Base-by-base conservation (phyloP, 371 early-diverging fungal genomes). In the Umbelopsis sp. region DNA sequence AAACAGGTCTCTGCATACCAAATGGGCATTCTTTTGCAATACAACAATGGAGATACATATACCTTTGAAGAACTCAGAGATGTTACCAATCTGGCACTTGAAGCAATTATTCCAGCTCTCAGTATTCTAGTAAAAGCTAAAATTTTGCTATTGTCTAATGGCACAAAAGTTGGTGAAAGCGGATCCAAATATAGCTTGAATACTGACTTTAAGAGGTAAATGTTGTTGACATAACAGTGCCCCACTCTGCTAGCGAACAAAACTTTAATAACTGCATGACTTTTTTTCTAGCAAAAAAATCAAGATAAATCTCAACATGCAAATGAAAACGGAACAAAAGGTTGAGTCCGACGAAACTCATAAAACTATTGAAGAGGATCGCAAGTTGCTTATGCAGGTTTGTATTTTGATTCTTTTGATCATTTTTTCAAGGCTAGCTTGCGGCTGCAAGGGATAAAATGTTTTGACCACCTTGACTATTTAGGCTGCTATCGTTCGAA, bases 401-500 rank as follows among this genome's bases (percentile, higher is more conserved):
- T 44, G 65, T 69, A 45, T 63, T 69, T 22, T 63, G 9, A 50
- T 41, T 4, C 29, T 4, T 29, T 22, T 22, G 22, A 22, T 22
- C 22, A 22, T 22, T 22, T 22, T 4, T 29, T 29, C 29, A 29
- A 29, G 22, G 22, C 22, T 4, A 29, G 29, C 29, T 29, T 0
- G 29, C 29, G 29, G 29, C 29, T 0, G 29, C 46, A 45, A 44
- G 20, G 57, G 16, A 35, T 22, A 41, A 35, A 22, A 29, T 48
- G 38, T 35, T 46, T 63, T 22, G 18, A 48, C 45, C 63, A 35
- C 44, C 24, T 62, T 16, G 18, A 35, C 24, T 50, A n/a, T 44
- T 2, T 63, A 83, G 91, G 98, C 97, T 11, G 97, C 98, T 5
- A 96, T 99, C 84, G 99, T 98, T 9, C 80, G 90, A 48, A 87